Conservation (phyloP, 257 asterid genomes). For the Solanum stenotomum region DNA sequence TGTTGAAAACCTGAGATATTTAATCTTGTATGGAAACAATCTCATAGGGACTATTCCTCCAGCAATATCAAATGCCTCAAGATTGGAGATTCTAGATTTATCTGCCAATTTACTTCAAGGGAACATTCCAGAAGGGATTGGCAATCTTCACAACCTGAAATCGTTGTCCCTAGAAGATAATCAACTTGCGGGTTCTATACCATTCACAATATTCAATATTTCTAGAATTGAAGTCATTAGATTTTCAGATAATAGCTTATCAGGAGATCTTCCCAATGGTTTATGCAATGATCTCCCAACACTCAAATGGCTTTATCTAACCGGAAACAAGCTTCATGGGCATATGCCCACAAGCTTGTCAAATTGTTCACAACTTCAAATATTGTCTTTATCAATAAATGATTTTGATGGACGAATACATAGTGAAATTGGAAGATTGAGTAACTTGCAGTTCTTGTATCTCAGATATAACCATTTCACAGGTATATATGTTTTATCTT, state of each 20-base stretch:
- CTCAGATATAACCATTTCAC: not conserved
- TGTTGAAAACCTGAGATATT: no score
- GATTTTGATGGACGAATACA: not conserved
- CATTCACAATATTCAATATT: not conserved
- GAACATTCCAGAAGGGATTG: not conserved
- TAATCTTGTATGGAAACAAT: no score
- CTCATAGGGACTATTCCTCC: not conserved
- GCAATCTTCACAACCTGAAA: not conserved
- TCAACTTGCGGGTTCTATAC: not conserved
- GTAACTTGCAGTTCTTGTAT: not conserved
- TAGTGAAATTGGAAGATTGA: not conserved
- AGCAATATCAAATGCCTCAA: not conserved
- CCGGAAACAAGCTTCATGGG: rapidly evolving
- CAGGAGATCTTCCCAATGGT: not conserved
- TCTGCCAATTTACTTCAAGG: not conserved
- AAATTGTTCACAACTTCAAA: not conserved
- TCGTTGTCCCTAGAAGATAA: rapidly evolving
- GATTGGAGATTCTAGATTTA: not conserved
- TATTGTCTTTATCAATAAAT: rapidly evolving
- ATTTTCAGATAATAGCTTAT: not conserved
- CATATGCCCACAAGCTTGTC: not conserved
- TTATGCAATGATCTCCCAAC: not conserved
- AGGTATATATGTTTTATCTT: not conserved
- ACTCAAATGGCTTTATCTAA: rapidly evolving
- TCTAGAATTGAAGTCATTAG: not conserved